phyloP scores from a whole-genome alignment of 805 yeast genomes.

The Pichia californica region DNA sequence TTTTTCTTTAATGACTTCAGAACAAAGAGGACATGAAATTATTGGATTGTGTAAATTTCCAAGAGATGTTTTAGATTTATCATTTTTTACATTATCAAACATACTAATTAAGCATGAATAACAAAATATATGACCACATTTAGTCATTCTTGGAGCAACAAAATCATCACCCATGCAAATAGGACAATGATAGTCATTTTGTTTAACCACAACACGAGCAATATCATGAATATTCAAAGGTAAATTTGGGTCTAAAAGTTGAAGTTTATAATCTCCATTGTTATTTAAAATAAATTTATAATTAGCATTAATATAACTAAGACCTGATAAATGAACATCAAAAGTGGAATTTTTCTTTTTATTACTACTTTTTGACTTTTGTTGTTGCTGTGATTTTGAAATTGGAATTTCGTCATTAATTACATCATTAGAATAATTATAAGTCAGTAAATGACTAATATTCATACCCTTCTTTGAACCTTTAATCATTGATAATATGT shows the following conservation, averaged over 20 bases:
- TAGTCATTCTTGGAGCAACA: conserved; percentile 89
- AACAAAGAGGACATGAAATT: conserved; percentile 67
- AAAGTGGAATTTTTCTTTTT: conserved; percentile 7
- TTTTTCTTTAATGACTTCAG: conserved; percentile 45
- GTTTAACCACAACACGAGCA: conserved; percentile 67
- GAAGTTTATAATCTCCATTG: conserved; percentile 47
- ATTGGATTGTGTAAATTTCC: conserved; percentile 11
- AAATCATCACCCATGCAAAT: conserved; percentile 82
- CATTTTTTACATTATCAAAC: conserved; percentile 39
- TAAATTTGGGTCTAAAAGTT: conserved; percentile 67
- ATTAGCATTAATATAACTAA: conserved; percentile 72
- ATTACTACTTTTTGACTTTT: conserved; percentile 14
- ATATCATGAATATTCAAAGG: conserved; percentile 58
- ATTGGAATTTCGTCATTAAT: conserved; percentile 3
- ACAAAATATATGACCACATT: conserved; percentile 93
- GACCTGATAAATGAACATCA: conserved; percentile 48
- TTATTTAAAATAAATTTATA: conserved; percentile 78
- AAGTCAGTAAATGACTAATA: conserved; percentile 63
- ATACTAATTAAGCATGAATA: conserved; percentile 71
- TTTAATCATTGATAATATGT: conserved; percentile 16
- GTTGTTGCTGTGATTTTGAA: conserved; percentile 6
- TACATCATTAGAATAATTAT: conserved; percentile 36
- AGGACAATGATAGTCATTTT: conserved; percentile 70
- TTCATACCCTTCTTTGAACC: conserved; percentile 26
- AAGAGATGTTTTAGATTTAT: conserved; percentile 23